Conservation (phyloP, 2,329 filamentous ascomycete species). For the Colletotrichum somersetense region DNA sequence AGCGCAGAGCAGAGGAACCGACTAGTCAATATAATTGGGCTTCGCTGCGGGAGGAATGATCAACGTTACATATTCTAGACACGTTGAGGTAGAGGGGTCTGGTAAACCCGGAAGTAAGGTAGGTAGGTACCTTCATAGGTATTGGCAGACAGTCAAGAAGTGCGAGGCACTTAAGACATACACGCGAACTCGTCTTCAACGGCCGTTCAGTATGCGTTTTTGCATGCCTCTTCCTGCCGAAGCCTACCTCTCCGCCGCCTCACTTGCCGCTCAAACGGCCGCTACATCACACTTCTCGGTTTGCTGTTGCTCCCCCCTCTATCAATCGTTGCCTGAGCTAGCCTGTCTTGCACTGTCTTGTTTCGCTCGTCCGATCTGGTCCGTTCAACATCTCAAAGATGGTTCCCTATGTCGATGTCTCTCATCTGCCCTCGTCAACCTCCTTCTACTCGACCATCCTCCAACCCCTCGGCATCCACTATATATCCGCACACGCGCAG, state of each 20-base stretch:
- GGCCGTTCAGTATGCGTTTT: not conserved
- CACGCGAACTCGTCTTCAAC: not conserved
- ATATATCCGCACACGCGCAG: conserved; percentile 60
- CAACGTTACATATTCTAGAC: not conserved
- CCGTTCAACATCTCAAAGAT: conserved; percentile 44
- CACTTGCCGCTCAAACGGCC: not conserved
- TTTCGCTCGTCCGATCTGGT: not conserved
- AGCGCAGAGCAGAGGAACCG: not conserved
- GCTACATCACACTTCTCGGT: not conserved
- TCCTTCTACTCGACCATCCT: conserved; percentile 87
- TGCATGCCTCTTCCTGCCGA: not conserved
- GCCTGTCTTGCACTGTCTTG: not conserved
- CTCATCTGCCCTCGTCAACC: conserved; percentile 81
- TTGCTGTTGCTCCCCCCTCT: not conserved
- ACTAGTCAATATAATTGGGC: not conserved
- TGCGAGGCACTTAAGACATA: conserved; percentile 1
- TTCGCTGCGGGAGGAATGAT: not conserved
- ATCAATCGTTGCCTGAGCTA: not conserved
- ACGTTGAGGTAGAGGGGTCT: not conserved
- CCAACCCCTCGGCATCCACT: conserved; percentile 82
- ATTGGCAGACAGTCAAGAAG: not conserved
- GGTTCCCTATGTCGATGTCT: conserved; percentile 72
- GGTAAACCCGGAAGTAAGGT: not conserved
- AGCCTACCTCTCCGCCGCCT: conserved; percentile 2
- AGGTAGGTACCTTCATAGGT: not conserved